phyloP scores from a whole-genome alignment of 345 rosid genomes.

The Eucalyptus erythrocorys region DNA sequence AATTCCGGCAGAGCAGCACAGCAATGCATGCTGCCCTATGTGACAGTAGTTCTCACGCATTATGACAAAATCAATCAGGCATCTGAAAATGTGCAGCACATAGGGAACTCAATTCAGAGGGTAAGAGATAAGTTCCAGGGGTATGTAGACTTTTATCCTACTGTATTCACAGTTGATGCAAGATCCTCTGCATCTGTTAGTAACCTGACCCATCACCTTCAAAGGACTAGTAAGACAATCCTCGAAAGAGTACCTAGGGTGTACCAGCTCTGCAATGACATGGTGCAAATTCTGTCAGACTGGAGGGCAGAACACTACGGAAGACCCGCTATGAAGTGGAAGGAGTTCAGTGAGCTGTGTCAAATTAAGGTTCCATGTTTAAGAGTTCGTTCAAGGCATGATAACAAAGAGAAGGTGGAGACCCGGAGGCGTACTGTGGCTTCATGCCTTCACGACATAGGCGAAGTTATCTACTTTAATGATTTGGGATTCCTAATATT shows the following conservation, averaged over 20 bases:
- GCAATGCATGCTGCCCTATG: constrained; percentile 78
- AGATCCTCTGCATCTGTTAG: constrained; percentile 78
- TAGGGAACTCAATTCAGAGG: constrained; percentile 48
- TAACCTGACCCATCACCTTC: constrained; percentile 61
- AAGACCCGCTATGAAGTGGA: constrained; percentile 88
- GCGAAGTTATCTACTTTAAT: constrained; percentile 79
- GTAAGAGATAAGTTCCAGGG: constrained; percentile 67
- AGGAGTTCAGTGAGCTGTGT: constrained; percentile 73
- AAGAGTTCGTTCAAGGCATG: constrained; percentile 65
- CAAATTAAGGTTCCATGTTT: constrained; percentile 71
- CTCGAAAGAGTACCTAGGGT: constrained; percentile 82
- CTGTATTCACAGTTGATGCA: constrained; percentile 86
- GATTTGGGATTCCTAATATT: constrained; percentile 61
- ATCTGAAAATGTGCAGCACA: constrained; percentile 45
- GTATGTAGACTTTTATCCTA: constrained; percentile 68
- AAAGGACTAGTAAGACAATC: constrained; percentile 58
- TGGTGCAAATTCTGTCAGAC: constrained; percentile 58
- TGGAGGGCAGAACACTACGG: constrained; percentile 75
- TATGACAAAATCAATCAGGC: constrained; percentile 53
- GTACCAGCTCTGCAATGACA: constrained; percentile 85
- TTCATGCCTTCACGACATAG: constrained; percentile 82
- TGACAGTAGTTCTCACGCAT: constrained; percentile 73
- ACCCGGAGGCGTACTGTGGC: constrained; percentile 65
- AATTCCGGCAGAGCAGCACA: constrained; percentile 66
- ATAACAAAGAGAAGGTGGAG: constrained; percentile 55